These are phyloP conservation scores for Termitomyces heimii DNA, from an alignment of 768 basidiomycete genomes.

Conservation along the genomic window DNA sequence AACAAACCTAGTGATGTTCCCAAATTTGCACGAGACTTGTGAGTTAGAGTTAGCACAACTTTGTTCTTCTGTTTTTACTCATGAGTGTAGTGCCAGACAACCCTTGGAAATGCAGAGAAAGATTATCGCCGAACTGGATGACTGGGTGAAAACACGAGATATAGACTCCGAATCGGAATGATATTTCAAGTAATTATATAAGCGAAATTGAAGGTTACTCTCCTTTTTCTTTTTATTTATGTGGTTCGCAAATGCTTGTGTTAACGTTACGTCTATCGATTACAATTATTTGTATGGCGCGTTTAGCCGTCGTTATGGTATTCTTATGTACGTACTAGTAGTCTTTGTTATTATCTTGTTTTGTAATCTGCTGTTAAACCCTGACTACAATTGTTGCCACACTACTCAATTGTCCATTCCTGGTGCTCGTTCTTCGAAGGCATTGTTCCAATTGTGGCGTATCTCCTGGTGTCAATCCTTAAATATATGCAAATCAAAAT, in stretches of 20 bases:
- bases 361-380: background rate
- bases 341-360: background rate
- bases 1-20: conserved; percentile 43
- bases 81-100: conserved; percentile 29
- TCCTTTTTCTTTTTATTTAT: background rate
- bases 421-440: background rate
- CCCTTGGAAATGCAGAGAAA: conserved; percentile 34
- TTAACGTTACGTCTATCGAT: background rate
- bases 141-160: conserved; percentile 17
- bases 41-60: conserved; percentile 24
- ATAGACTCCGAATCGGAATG: conserved; percentile 9
- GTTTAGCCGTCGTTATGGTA: background rate
- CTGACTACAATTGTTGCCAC: background rate
- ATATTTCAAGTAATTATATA: background rate
- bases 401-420: background rate
- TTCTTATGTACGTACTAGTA: background rate
- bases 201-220: background rate
- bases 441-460: conserved; percentile 5
- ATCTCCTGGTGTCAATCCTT: background rate
- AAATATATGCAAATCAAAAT: background rate
- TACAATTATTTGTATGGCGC: background rate
- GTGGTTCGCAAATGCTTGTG: background rate
- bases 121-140: conserved; percentile 37
- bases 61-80: background rate
- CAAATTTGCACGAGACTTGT: conserved; percentile 64